phyloP scores from a whole-genome alignment of 2,329 filamentous ascomycete genomes.

The Zasmidium citrigriseum region DNA sequence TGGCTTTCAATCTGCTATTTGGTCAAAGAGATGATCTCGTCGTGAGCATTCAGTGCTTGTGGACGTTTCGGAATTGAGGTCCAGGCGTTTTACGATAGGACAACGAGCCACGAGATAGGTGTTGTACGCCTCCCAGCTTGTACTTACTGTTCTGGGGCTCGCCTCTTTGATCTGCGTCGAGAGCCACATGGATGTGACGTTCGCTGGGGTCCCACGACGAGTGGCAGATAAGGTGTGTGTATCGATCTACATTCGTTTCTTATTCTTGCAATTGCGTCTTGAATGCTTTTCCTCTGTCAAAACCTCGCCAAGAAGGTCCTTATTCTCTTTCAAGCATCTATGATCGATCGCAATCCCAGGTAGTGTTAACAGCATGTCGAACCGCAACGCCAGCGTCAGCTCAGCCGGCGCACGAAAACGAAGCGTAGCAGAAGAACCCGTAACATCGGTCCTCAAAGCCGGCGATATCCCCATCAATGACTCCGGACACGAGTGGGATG shows the following conservation, averaged over 20 bases:
- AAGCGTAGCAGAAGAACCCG: slow-evolving; percentile 51
- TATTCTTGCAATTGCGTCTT: not conserved
- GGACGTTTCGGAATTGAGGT: too few species aligned
- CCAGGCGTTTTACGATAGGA: too few species aligned
- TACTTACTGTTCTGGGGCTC: not conserved
- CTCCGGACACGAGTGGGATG: slow-evolving; percentile 45
- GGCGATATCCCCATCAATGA: slow-evolving; percentile 52
- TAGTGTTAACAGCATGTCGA: too few species aligned
- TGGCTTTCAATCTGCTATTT: too few species aligned
- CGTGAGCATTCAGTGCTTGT: too few species aligned
- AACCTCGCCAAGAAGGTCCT: too few species aligned
- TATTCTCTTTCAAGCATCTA: too few species aligned
- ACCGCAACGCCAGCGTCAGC: slow-evolving; percentile 19
- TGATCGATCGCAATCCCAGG: too few species aligned
- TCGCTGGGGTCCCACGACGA: not conserved
- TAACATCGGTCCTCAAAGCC: slow-evolving; percentile 52
- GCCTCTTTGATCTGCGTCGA: not conserved
- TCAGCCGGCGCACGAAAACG: slow-evolving; percentile 24
- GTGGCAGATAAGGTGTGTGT: not conserved
- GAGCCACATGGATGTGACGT: not conserved
- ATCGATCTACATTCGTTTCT: not conserved
- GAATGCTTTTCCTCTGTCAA: not conserved
- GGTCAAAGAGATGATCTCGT: too few species aligned
- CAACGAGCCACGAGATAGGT: not conserved
- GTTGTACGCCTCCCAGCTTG: not conserved